Conservation (phyloP, 2,329 filamentous ascomycete species). For the Paraphoma sp. region DNA sequence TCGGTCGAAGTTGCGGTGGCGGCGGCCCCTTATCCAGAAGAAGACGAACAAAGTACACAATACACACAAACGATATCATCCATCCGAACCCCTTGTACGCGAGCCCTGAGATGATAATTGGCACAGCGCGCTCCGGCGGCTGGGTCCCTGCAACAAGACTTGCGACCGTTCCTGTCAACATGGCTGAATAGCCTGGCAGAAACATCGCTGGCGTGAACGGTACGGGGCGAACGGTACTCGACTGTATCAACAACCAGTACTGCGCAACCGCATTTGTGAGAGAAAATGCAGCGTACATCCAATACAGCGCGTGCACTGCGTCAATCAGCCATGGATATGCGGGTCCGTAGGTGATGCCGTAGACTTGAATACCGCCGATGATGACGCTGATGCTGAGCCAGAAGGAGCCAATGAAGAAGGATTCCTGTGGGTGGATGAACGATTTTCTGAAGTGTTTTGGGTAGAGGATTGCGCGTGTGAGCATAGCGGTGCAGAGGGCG, state of each 20-base stretch:
- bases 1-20: slow-evolving; percentile 65
- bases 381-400: slow-evolving; percentile 45
- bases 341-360: slow-evolving; percentile 37
- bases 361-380: slow-evolving; percentile 45
- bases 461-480: slow-evolving; percentile 50
- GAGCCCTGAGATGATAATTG: slow-evolving; percentile 69
- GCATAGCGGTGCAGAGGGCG: slow-evolving; percentile 27
- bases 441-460: slow-evolving; percentile 50
- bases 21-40: slow-evolving; percentile 70
- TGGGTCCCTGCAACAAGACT: slow-evolving; percentile 67
- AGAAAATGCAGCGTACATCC: slow-evolving; percentile 48
- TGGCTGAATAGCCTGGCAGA: slow-evolving; percentile 70
- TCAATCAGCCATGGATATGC: slow-evolving; percentile 45
- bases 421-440: slow-evolving; percentile 56
- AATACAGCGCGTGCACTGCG: slow-evolving; percentile 46
- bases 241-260: slow-evolving; percentile 69
- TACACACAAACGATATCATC: slow-evolving; percentile 70
- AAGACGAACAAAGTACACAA: slow-evolving; percentile 70
- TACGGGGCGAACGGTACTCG: slow-evolving; percentile 62
- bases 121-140: slow-evolving; percentile 59
- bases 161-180: slow-evolving; percentile 74
- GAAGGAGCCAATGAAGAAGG: slow-evolving; percentile 54
- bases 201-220: slow-evolving; percentile 76
- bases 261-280: slow-evolving; percentile 45
- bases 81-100: slow-evolving; percentile 74